Evolutionary conservation across 2,329 filamentous ascomycete species (phyloP), one percentile per base, ranked within the genome.

Genomic region (Nigrospora sphaerica): DNA sequence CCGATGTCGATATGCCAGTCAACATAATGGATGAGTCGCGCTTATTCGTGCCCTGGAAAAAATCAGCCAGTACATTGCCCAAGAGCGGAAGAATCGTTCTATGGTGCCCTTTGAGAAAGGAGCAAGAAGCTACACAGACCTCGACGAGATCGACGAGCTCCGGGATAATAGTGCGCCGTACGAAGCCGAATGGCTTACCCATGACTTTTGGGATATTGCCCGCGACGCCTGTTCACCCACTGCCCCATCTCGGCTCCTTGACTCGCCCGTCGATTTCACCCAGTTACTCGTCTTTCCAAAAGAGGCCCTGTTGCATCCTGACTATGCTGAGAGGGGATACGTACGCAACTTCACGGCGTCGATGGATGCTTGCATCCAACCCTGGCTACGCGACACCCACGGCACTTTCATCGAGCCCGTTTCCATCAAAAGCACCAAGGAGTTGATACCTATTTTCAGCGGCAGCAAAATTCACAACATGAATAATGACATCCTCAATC

Each of bases 401-500:
- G 76, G 77, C 23, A 74, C 78, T 42, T 69, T 82, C 16, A 68
- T 75, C 55, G 71, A 76, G 47, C 68, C 75, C 23, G 62, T 74
- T 23, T 72, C 66, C 40, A 66, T 77, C 46, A 62, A 70, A 13
- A 72, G 71, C 18, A 73, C 71, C 16, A 68, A 68, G 42, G 72
- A 76, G 52, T 66, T 81, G 12, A 61, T 81, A 12, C 79, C 79
- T 1, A 64, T 82, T 3, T 82, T 83, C 52, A 69, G 76, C 51
- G 78, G 78, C 46, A 79, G 71, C 57, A 83, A 83, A 61, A 67
- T 79, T 49, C 71, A 73, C 36, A 66, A 36, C 34, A 36, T 74
- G 46, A 81, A 82, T 63, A 81, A 77, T 55, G 79, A 82, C 54
- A 78, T 82, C 36, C 63, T 83, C 11, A 78, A 82, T 52, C 79